Evolutionary conservation across 2,329 filamentous ascomycete genomes (phyloP), one percentile per base, ranked within the genome.

Genomic region (Chaetoscypha palmicola): DNA sequence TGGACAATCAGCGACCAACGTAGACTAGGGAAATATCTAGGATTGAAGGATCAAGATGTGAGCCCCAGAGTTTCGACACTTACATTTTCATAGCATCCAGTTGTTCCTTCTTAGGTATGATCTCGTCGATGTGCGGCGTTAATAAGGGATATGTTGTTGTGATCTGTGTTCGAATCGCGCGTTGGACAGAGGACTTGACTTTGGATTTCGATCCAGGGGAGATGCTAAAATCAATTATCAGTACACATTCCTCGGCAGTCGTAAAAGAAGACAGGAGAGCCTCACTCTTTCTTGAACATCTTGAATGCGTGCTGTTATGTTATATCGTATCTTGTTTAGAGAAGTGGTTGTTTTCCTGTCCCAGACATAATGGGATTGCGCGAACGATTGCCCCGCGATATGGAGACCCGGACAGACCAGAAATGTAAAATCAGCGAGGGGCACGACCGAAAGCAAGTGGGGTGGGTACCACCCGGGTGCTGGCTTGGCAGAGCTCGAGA

Each of bases 251-350:
- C 21, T 47, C 21, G 20, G 16, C 31, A 16, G 26, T 14, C 39
- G 46, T 12, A 41, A 17, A 5, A 19, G 12, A 17, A 9, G 10
- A 4, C n/a, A 17, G 3, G 16, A 34, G 17, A 1, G 1, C 12
- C 76, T 62, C 67, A 92, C 88, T 94, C 87, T 74, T 92, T 94
- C 64, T 94, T 94, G 65, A 94, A 94, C 88, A 94, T 94, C 51
- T 61, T 79, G 51, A 35, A 26, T 38, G 32, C 38, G 34, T 43
- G 14, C 24, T 28, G 24, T 7, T 7, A 28, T 12, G 24, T 7
- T 7, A 28, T 7, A 28, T 28, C 12, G 7, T 28, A 12, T 28
- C 7, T 28, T 28, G 7, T 28, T 7, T 7, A 7, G 24, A 12
- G 24, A 12, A 7, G 7, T 28, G 7, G 24, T 28, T 28, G 24